Percentiles rank a stretch among this genome's conserved stretches.
phyloP scores from a whole-genome alignment of 106 monocot species.

The Dendrobium nobile region DNA sequence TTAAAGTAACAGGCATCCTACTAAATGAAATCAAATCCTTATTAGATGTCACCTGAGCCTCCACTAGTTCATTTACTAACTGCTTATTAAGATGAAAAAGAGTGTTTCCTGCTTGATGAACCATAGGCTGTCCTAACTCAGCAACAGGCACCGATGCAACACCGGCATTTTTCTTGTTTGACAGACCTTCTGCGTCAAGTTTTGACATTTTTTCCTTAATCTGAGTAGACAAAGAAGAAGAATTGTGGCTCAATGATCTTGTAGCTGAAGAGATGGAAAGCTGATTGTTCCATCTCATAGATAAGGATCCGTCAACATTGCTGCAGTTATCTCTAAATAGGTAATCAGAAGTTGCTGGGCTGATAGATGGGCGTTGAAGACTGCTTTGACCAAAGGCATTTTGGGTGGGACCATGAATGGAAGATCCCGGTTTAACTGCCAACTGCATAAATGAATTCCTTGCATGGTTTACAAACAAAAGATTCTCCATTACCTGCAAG shows the following conservation, averaged over 20 bases:
- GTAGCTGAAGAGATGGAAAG: slow-evolving; percentile 5
- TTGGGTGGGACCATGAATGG: slow-evolving; percentile 11
- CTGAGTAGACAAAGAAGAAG: slow-evolving; percentile 7
- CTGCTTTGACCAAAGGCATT: slow-evolving; percentile 10
- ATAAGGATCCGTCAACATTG: slow-evolving; percentile 1
- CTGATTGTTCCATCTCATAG: background rate
- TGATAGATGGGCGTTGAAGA: slow-evolving; percentile 5
- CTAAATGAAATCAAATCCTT: background rate
- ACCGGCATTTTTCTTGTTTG: slow-evolving; percentile 4
- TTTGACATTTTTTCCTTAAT: slow-evolving; percentile 5
- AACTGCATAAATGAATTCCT: slow-evolving; percentile 36
- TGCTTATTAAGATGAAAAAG: background rate
- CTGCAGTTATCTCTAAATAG: slow-evolving; percentile 7
- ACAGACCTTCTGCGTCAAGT: background rate
- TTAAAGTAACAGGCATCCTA: slow-evolving; percentile 2
- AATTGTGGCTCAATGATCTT: slow-evolving; percentile 11
- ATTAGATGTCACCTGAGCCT: background rate
- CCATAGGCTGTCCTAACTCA: background rate
- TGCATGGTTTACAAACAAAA: slow-evolving; percentile 35
- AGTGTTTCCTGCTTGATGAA: slow-evolving; percentile 2
- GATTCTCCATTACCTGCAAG: slow-evolving; percentile 58
- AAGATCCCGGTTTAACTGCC: slow-evolving; percentile 6
- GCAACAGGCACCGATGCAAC: background rate
- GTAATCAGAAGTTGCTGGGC: background rate
- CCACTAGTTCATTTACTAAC: slow-evolving; percentile 6